phyloP scores from a whole-genome alignment of 2,329 filamentous ascomycete genomes.

The Tolypocladium album region DNA sequence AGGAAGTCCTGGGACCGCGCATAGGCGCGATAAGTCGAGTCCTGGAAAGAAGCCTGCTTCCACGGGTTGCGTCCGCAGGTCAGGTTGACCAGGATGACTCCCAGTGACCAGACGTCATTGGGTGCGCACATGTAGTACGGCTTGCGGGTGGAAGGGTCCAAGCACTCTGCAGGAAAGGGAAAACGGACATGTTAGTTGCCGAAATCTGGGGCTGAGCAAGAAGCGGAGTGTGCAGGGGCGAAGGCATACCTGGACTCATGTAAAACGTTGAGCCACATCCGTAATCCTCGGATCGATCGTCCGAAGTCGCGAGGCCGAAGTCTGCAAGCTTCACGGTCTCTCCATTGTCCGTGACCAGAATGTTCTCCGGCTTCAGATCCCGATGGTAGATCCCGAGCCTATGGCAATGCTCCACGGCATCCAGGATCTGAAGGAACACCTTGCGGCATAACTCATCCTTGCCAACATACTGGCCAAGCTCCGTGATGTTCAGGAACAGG shows the following conservation, averaged over 20 bases:
- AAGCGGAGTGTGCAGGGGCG: too few species aligned
- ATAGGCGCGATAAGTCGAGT: slow-evolving; percentile 90
- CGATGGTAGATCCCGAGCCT: slow-evolving; percentile 88
- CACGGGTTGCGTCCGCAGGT: slow-evolving; percentile 97
- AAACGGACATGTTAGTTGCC: slow-evolving; percentile 6
- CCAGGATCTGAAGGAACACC: slow-evolving; percentile 88
- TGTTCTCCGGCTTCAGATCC: slow-evolving; percentile 97
- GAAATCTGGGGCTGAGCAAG: slow-evolving; percentile 1
- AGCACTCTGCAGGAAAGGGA: slow-evolving; percentile 58
- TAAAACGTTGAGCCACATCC: slow-evolving; percentile 98
- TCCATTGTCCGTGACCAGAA: slow-evolving; percentile 80
- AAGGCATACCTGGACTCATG: slow-evolving; percentile 86
- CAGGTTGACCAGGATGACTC: slow-evolving; percentile 93
- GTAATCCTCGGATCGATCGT: slow-evolving; percentile 80
- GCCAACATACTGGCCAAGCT: slow-evolving; percentile 83
- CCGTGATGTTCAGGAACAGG: slow-evolving; percentile 94
- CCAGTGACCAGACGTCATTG: slow-evolving; percentile 97
- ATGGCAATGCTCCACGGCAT: slow-evolving; percentile 95
- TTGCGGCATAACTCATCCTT: slow-evolving; percentile 81
- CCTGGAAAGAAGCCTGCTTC: slow-evolving; percentile 90
- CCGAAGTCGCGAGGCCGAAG: slow-evolving; percentile 87
- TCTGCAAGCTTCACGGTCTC: slow-evolving; percentile 91
- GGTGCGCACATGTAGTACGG: slow-evolving; percentile 81
- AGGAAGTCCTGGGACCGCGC: slow-evolving; percentile 78
- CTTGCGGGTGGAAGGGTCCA: slow-evolving; percentile 63